Evolutionary conservation across 1,284 basidiomycete species (phyloP).

Genomic region (Athelia psychrophila): DNA sequence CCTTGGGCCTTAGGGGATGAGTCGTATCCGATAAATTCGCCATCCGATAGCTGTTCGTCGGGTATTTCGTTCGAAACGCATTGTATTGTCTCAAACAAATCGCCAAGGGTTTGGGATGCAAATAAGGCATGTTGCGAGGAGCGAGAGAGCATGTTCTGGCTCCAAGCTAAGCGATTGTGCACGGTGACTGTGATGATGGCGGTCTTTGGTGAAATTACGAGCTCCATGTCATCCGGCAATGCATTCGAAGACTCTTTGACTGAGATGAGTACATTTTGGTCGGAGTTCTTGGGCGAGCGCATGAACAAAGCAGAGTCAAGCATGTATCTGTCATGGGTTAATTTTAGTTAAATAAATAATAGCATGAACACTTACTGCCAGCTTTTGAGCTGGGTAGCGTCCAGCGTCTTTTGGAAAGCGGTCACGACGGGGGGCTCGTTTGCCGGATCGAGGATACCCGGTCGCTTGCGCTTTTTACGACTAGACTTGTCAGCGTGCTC

Average conservation of each 20-base stretch:
- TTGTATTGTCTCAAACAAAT: conserved; percentile 58
- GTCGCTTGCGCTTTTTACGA: conserved; percentile 40
- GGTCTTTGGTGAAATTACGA: conserved; percentile 11
- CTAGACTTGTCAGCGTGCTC: conserved; percentile 36
- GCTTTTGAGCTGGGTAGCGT: conserved; percentile 46
- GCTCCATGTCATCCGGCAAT: conserved; percentile 12
- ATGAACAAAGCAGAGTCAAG: conserved; percentile 57
- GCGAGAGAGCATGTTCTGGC: conserved; percentile 55
- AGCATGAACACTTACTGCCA: conserved; percentile 51
- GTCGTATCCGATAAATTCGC: conserved; percentile 33
- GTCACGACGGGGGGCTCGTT: conserved; percentile 39
- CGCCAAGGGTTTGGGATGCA: conserved; percentile 70
- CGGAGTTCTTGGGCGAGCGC: conserved; percentile 59
- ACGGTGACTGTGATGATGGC: conserved; percentile 58
- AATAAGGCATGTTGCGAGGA: conserved; percentile 65
- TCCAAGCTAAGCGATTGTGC: conserved; percentile 58
- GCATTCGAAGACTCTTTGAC: conserved; percentile 26
- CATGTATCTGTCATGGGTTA: conserved; percentile 38
- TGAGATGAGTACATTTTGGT: conserved; percentile 47
- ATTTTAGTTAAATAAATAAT: conserved; percentile 1
- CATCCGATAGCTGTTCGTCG: conserved; percentile 34
- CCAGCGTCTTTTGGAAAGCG: conserved; percentile 45
- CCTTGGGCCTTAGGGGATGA: conserved; percentile 6
- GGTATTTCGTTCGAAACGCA: conserved; percentile 60
- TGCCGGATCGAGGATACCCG: conserved; percentile 27